These are phyloP conservation scores for Phytophthora citricola DNA, from an alignment of 352 stramenopile genomes.

Conservation along the genomic window DNA sequence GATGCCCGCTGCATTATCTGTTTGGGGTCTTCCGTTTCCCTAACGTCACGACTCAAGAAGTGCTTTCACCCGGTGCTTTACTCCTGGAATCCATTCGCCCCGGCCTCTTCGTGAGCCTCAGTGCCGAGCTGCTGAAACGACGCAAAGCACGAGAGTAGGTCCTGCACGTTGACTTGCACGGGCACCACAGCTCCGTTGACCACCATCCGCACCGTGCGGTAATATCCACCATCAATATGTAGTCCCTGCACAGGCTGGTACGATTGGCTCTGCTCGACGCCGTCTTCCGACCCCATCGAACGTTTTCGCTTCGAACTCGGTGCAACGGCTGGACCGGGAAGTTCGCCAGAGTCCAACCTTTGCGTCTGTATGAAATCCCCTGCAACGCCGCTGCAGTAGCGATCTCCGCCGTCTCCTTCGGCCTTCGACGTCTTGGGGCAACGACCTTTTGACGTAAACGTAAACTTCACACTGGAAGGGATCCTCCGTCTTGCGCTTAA, in stretches of 20 bases:
- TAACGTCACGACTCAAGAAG: not conserved
- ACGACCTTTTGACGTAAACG: slow-evolving; percentile 77
- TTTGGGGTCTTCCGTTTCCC: slow-evolving; percentile 1
- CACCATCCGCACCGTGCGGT: slow-evolving; percentile 75
- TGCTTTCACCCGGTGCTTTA: not conserved
- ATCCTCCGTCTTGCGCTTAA: slow-evolving; percentile 67
- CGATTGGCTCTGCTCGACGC: slow-evolving; percentile 17
- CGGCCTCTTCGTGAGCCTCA: slow-evolving; percentile 3
- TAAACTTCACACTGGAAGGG: slow-evolving; percentile 79
- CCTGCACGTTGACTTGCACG: slow-evolving; percentile 73
- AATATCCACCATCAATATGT: slow-evolving; percentile 36
- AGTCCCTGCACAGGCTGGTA: slow-evolving; percentile 19
- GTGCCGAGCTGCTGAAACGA: slow-evolving; percentile 26
- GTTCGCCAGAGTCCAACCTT: slow-evolving; percentile 15
- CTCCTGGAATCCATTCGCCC: not conserved
- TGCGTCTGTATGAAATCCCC: slow-evolving; percentile 20
- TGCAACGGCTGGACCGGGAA: not conserved
- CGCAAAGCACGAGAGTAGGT: slow-evolving; percentile 58
- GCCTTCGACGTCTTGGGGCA: slow-evolving; percentile 22
- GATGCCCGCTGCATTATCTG: slow-evolving; percentile 34
- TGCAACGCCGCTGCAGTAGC: slow-evolving; percentile 2
- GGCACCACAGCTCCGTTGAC: slow-evolving; percentile 74
- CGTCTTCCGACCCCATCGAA: slow-evolving; percentile 19
- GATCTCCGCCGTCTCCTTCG: slow-evolving; percentile 15
- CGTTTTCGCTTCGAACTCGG: slow-evolving; percentile 32